Base-by-base conservation (phyloP, 495 filamentous ascomycete species). In the Neurospora africana region DNA sequence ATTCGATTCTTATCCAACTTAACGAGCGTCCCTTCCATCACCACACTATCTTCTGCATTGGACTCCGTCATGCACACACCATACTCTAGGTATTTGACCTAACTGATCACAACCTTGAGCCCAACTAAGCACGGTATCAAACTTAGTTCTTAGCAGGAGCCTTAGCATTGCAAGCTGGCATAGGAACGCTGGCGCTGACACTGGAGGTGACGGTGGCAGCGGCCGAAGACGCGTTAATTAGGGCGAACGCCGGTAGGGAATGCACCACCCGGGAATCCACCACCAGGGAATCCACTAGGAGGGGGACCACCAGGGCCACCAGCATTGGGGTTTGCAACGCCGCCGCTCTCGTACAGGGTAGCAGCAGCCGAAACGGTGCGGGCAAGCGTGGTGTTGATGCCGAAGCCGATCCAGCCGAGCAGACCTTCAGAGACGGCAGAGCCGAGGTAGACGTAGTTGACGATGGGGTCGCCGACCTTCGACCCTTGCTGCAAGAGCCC, bases 371-470 rank as follows among this genome's bases (percentile, higher is more conserved):
- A 7, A 10, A 80, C 68, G n/a, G 68, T 38, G 21, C 61, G 21
- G 6, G 65, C 43, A 13, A 68, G 15, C 38, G 76, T 76, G 13
- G 76, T 76, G 73, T 91, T 84, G 72, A 89, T 81, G 68, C 82
- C 88, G 19, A 90, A 79, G 27, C 82, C 81, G 58, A 90, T 83
- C 85, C 85, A 89, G 2, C 79, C 86, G 11, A 90, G 81, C 13
- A 90, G 72, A 35, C 89, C 89, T 65, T 88, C 87, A 37, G 68
- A 72, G 6, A 89, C 71, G 15, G 70, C 76, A 30, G 87, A 84
- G 11, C 88, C 88, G n/a, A 91, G 84, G 27, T 80, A 79, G 21
- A 83, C 81, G 73, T 87, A 90, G 71, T 89, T 79, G 68, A 86
- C 76, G 72, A 88, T 79, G 1, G 88, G 87, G 76, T 89, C 87